Evolutionary conservation across 441 rosid genomes (phyloP), one percentile per base, ranked within the genome.

Genomic region (Bruguiera hainesii): DNA sequence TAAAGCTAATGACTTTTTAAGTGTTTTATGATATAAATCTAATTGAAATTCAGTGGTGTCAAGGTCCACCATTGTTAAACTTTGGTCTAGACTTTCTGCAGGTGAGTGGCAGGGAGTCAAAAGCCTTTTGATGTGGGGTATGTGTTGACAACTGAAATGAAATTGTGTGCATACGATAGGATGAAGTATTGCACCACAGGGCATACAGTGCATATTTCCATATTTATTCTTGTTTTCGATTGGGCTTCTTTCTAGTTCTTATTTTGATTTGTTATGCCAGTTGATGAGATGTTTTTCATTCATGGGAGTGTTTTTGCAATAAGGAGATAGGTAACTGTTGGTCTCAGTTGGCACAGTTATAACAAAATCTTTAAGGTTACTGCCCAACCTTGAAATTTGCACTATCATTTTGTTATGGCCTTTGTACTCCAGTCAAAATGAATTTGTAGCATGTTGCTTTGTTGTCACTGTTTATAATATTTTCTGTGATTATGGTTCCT

Each of bases 401-500:
- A 13, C 46, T 53, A 63, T 63, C 37, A 13, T 42, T 52, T 46
- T 60, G 33, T 39, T 56, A 35, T 70, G 28, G 60, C 39, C 31
- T 46, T 56, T 65, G 46, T 53, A 29, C 21, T 51, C 29, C 39
- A 49, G 19, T 50, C 26, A 46, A 49, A 50, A 8, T 39, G 51
- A 23, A 48, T 48, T 55, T 28, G 19, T 53, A 20, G 46, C 18
- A 23, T 8, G 26, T 58, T 60, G n/a, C 33, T 30, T 18, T 30
- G 29, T 50, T 61, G 19, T 60, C 37, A 31, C 19, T 20, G 51
- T 37, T 28, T 59, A 19, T 15, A 4, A 35, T 18, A 18, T 28
- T 62, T 15, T 28, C 33, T 60, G n/a, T 56, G 70, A 61, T 48
- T 35, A 55, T 11, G 25, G 37, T 69, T 65, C 59, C 46, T 50